Evolutionary conservation across 176 grass and related monocot genomes (phyloP), one percentile per base, ranked within the genome.

Genomic region (Chrysopogon serrulatus): DNA sequence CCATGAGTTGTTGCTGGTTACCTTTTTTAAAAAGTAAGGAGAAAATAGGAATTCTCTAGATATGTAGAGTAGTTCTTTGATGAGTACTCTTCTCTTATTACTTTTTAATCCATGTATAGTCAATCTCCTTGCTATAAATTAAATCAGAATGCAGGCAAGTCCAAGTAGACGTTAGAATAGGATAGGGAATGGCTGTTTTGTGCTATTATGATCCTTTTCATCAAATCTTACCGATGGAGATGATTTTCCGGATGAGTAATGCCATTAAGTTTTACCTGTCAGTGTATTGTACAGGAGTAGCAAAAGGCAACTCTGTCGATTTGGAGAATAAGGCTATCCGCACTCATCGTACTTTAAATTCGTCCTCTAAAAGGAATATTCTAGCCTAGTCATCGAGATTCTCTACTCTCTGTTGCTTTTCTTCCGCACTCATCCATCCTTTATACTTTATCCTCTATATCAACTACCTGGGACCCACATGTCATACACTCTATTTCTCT

Each of bases 1-100:
- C 80, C 79, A 3, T 97, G 80, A 91, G 27, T 40, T 23, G 65
- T 72, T 67, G 19, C 18, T 65, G 79, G 17, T 65, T 9, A 24
- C 15, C 8, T 11, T 10, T 56, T 56, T 9, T 8, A 10, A 56
- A 54, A 3, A 53, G 21, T 23, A 7, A 18, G 16, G 16, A 6
- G 1, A 18, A 18, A 18, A 51, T 16, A 23, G 23, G 10, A 68
- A 21, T 60, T 56, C 21, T 65, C 24, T 63, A 82, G 64, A 57
- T 8, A 18, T 45, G 28, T 59, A 83, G 41, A 28, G 57, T 53
- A 62, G 69, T 83, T 88, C 18, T 53, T 74, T 53, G 17, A 23
- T 6, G 49, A 54, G 19, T 23, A 54, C 5, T 54, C 0, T 83
- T 79, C 30, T 51, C 51, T 53, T 4, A n/a, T 33, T 84, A 60